Evolutionary conservation across 345 rosid species (phyloP), one percentile per base, ranked within the genome.

Genomic region (Arabidopsis thaliana): DNA sequence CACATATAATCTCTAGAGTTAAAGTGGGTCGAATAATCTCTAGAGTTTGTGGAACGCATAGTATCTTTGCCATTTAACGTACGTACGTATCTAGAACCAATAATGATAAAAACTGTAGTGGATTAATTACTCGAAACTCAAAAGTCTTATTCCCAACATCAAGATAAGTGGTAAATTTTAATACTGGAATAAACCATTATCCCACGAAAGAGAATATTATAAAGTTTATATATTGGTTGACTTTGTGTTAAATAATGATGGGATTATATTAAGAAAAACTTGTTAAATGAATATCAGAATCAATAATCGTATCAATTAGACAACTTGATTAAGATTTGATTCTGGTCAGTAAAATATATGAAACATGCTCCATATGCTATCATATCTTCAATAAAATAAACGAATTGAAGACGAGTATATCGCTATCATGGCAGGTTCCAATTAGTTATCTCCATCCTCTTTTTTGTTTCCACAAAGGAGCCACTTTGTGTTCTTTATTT

Each of bases 311-410:
- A 76, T 53, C 80, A 53, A 44, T 25, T 69, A 55, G 59, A 56
- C 41, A 61, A 41, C 32, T 50, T 62, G 51, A 8, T 13, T 20
- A 73, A 64, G 75, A 77, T 77, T 63, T 69, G 75, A 77, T 77
- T 77, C 71, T 62, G 5, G 25, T 44, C 51, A 16, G 69, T 50
- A 76, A 76, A 53, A 60, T 44, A 38, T 45, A 69, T 33, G 46
- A 41, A 68, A 60, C 68, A 67, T 33, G 75, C 69, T 61, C 33
- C 71, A 62, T 45, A 69, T 69, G 42, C 25, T 55, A 44, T 61
- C 65, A 61, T 63, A 76, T 62, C 78, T 28, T 20, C 22, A 11
- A 52, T 59, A 68, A 61, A 76, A 60, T 61, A 76, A 60, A 16
- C 62, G 41, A 16, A 16, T 16, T 16, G 20, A 69, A 23, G 57